Conservation (phyloP, 257 asterid species). For the Cynanchum wilfordii region DNA sequence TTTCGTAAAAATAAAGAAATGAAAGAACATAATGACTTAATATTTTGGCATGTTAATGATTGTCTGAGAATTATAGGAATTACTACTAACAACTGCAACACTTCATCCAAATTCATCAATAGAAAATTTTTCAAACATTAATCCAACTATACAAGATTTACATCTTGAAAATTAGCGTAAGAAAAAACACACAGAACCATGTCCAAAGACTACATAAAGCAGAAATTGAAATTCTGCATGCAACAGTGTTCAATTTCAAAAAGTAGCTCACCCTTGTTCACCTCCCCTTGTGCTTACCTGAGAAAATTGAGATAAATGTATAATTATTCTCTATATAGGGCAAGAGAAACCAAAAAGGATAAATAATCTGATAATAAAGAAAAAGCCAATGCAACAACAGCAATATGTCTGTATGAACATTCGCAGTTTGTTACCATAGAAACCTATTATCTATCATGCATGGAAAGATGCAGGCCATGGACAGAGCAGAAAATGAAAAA, state of each 20-base stretch:
- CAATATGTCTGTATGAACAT: neutral
- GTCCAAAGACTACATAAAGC: neutral
- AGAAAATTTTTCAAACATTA: neutral
- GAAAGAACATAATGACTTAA: neutral
- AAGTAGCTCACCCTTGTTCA: conserved; percentile 56
- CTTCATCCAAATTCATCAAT: neutral
- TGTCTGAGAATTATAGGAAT: neutral
- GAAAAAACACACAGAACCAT: neutral
- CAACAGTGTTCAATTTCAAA: neutral
- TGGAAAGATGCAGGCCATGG: neutral
- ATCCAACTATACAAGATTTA: neutral
- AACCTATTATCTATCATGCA: neutral
- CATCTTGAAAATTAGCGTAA: neutral
- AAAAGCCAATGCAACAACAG: neutral
- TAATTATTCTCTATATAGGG: conserved; percentile 15
- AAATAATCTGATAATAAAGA: neutral
- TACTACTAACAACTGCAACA: neutral
- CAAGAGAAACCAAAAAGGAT: neutral
- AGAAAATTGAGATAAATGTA: conserved; percentile 17
- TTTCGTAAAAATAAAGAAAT: neutral
- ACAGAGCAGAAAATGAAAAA: neutral
- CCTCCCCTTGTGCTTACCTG: conserved; percentile 56
- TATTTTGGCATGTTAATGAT: neutral
- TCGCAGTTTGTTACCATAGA: neutral
- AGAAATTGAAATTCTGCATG: neutral